Base-by-base conservation (phyloP, 2,329 filamentous ascomycete genomes). In the Stagonosporopsis tanaceti region DNA sequence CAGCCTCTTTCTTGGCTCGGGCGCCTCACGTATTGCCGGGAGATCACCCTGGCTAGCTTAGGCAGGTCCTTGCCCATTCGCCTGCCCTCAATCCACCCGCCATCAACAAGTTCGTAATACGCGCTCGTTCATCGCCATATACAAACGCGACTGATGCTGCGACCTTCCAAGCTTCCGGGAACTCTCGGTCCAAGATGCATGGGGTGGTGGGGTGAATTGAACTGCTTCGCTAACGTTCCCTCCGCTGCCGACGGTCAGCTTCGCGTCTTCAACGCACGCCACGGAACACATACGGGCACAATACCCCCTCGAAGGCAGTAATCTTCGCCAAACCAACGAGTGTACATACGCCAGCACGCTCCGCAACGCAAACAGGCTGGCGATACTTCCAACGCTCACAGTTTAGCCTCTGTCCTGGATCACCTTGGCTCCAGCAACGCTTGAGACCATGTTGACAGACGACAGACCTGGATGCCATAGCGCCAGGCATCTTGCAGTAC, bases 291-390 rank as follows among this genome's bases (percentile, higher is more conserved):
- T 46, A 61, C 63, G 82, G 82, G 38, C 80, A 82, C 11, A 84
- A 74, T 1, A 78, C 79, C 59, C 84, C 83, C 38, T 84, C 82
- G 11, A 83, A 51, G 0, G 81, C 81, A 0, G 82, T 72, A 17
- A 78, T 73, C 30, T 76, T 73, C 0, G 81, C 84, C 15, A 84
- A 57, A 15, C 78, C 79, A 38, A 75, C 70, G 0, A 83, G 78
- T 0, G 80, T 80, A 73, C 74, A 46, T 83, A 84, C 3, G 59
- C 61, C 14, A 53, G 79, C 2, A 53, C 54, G 12, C 57, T 57
- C 32, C 38, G 47, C 35, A 34, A 47, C 12, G 44, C 61, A n/a
- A 59, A 62, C 24, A 56, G 50, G 35, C 59, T 56, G 2, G 59
- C 39, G 30, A 59, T 50, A 24, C 59, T 62, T 12, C 59, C 61